These are phyloP conservation scores for Botrytis squamosa DNA, from an alignment of 2,329 filamentous ascomycete genomes.

Conservation along the genomic window DNA sequence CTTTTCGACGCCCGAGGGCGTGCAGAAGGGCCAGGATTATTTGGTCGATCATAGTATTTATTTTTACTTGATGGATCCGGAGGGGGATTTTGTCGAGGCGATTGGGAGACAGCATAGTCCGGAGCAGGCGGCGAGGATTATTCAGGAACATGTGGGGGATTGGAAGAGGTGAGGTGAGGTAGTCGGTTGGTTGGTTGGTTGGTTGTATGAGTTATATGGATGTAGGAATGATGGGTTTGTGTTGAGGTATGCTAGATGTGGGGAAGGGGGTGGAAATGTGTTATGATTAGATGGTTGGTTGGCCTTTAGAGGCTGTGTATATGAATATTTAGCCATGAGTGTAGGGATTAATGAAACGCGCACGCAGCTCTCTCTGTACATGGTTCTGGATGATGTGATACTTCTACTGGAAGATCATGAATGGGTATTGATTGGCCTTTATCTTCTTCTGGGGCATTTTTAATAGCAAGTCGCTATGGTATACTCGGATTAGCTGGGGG, in stretches of 20 bases:
- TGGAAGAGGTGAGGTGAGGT: conserved; percentile 50
- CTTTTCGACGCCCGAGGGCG: conserved; percentile 86
- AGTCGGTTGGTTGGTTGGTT: neutral
- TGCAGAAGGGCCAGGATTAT: conserved; percentile 93
- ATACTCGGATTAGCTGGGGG: neutral
- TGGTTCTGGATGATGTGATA: neutral
- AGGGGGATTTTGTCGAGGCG: conserved; percentile 97
- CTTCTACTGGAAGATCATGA: neutral
- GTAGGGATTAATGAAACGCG: neutral
- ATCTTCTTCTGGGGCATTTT: neutral
- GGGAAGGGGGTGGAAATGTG: neutral
- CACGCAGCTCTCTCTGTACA: conserved; percentile 6
- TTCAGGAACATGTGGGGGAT: conserved; percentile 80
- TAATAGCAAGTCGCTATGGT: neutral
- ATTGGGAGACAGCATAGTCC: conserved; percentile 93
- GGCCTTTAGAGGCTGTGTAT: neutral
- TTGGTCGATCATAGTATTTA: conserved; percentile 99
- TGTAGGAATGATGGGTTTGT: neutral
- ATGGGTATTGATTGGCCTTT: neutral
- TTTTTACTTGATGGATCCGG: conserved; percentile 98
- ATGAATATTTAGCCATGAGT: neutral
- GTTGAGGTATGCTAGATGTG: neutral
- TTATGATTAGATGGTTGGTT: neutral
- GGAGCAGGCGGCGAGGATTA: conserved; percentile 78
- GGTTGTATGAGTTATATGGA: neutral